Evolutionary conservation across 768 basidiomycete species (phyloP).

Genomic region (Solioccasus polychromus): DNA sequence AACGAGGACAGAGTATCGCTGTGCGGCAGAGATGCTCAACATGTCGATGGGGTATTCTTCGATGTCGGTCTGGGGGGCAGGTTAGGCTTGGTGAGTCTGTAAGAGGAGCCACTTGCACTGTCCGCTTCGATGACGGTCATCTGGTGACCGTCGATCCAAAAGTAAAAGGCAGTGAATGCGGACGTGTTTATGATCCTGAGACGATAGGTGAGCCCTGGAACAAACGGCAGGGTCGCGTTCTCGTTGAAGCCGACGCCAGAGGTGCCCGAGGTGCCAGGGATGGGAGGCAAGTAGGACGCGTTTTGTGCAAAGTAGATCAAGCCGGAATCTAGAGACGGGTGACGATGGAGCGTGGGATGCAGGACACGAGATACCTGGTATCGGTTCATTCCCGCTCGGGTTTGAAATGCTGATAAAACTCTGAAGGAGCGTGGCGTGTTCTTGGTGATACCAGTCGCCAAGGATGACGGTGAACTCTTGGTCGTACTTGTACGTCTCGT

Average conservation of each 20-base stretch:
- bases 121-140: constrained; percentile 85
- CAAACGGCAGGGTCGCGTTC: constrained; percentile 80
- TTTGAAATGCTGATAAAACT: constrained; percentile 70
- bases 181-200: constrained; percentile 84
- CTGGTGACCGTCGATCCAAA: constrained; percentile 87
- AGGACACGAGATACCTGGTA: constrained; percentile 56
- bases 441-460: constrained; percentile 89
- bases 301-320: constrained; percentile 84
- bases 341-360: not conserved
- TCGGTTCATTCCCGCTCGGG: constrained; percentile 83
- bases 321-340: constrained; percentile 53
- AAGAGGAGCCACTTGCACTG: constrained; percentile 51
- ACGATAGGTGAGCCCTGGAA: constrained; percentile 85
- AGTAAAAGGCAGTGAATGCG: constrained; percentile 72
- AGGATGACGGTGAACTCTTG: constrained; percentile 86
- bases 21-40: constrained; percentile 77
- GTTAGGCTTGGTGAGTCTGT: not conserved
- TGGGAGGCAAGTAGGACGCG: constrained; percentile 63
- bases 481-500: constrained; percentile 74
- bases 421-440: constrained; percentile 60
- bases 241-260: constrained; percentile 79
- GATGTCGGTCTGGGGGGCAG: constrained; percentile 61
- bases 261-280: constrained; percentile 48
- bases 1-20: constrained; percentile 91
- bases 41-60: constrained; percentile 71